Conservation (phyloP, 192 early-diverging fungal genomes). For the Rhizophlyctis rosea region DNA sequence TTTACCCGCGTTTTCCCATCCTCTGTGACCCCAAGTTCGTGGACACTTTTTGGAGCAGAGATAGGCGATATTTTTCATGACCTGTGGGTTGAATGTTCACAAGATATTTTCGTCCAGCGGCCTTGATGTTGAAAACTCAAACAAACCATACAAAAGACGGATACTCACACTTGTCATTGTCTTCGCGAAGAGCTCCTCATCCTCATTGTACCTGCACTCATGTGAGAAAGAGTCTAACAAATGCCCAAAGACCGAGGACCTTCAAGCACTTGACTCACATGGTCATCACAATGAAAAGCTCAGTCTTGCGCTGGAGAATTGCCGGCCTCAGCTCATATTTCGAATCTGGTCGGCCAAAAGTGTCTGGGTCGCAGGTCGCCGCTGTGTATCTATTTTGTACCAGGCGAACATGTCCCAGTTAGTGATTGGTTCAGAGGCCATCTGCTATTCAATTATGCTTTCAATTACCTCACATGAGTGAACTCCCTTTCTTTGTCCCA, state of each 20-base stretch:
- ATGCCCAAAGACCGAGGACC: no score
- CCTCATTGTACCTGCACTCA: constrained; percentile 72
- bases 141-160: no score
- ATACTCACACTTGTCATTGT: constrained; percentile 81
- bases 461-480: constrained; percentile 33
- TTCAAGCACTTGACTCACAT: no score
- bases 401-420: not conserved
- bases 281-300: constrained; percentile 86
- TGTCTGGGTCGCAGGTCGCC: constrained; percentile 79
- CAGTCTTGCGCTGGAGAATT: constrained; percentile 57
- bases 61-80: constrained; percentile 86
- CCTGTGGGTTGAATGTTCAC: no score
- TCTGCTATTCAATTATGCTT: not conserved
- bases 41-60: constrained; percentile 68
- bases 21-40: constrained; percentile 58
- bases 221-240: no score
- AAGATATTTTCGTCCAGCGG: no score
- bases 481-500: constrained; percentile 31
- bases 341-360: constrained; percentile 63
- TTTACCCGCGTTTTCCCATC: constrained; percentile 47
- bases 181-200: constrained; percentile 81
- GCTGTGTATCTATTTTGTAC: constrained; percentile 57
- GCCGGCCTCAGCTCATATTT: constrained; percentile 40
- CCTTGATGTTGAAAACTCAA: no score
- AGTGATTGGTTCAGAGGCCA: not conserved